Evolutionary conservation across 75 land plant genomes (phyloP).

Genomic region (Pinus tabuliformis): DNA sequence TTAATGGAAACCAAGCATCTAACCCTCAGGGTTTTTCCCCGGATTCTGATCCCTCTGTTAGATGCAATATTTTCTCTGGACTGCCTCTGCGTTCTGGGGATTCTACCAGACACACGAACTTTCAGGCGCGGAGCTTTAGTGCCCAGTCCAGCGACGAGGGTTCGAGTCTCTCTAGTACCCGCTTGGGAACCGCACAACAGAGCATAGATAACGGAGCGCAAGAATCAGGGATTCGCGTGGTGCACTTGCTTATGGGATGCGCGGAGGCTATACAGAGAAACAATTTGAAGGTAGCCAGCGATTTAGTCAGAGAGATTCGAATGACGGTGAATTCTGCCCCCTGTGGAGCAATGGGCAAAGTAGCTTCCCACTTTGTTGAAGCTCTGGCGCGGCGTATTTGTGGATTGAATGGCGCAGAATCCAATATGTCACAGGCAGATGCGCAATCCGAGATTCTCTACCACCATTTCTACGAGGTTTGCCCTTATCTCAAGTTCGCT

Average conservation of each 20-base stretch:
- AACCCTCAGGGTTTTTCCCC: neutral
- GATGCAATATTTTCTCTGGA: neutral
- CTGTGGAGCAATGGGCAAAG: slow-evolving; percentile 68
- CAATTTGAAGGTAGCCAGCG: slow-evolving; percentile 34
- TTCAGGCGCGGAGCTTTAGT: neutral
- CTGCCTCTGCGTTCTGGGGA: neutral
- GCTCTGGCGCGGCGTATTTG: slow-evolving; percentile 66
- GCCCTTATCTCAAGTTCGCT: too few species aligned
- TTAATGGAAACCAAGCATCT: neutral
- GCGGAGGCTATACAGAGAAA: slow-evolving; percentile 68
- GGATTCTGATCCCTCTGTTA: too few species aligned
- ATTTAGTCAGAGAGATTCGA: slow-evolving; percentile 49
- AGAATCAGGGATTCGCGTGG: slow-evolving; percentile 68
- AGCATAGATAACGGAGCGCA: slow-evolving; percentile 26
- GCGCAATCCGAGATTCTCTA: slow-evolving; percentile 12
- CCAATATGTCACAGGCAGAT: slow-evolving; percentile 19
- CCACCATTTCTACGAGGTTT: too few species aligned
- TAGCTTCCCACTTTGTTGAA: slow-evolving; percentile 78
- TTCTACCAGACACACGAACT: neutral
- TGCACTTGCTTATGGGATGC: slow-evolving; percentile 77
- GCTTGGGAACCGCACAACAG: neutral
- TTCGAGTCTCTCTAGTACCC: neutral
- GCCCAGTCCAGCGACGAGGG: slow-evolving; percentile 13
- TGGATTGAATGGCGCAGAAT: slow-evolving; percentile 3
- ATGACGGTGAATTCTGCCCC: slow-evolving; percentile 22